Evolutionary conservation across 371 early-diverging fungal species (phyloP).

Genomic region (Thermomucor indicae-seudaticae): DNA sequence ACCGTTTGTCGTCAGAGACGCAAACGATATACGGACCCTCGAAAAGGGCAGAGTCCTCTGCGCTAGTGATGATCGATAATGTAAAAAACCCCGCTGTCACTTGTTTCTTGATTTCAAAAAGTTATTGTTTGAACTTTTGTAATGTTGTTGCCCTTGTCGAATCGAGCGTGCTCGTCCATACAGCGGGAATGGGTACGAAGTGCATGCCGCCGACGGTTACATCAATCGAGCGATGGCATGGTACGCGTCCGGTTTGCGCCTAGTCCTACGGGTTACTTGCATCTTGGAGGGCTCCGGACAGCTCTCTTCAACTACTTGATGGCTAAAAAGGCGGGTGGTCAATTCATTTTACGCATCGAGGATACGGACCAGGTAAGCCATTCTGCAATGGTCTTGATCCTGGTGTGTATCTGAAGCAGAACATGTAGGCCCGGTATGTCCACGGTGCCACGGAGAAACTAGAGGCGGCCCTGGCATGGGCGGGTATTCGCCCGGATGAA

Average conservation of each 20-base stretch:
- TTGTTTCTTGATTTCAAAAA: no score
- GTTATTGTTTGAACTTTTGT: no score
- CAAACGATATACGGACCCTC: slow-evolving; percentile 16
- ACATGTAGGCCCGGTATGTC: slow-evolving; percentile 65
- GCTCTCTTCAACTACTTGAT: slow-evolving; percentile 90
- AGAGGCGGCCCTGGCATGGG: slow-evolving; percentile 67
- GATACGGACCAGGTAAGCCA: slow-evolving; percentile 83
- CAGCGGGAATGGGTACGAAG: no score
- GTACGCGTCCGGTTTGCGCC: slow-evolving; percentile 92
- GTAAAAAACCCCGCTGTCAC: no score
- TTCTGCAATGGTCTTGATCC: not conserved
- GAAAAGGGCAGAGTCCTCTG: slow-evolving; percentile 38
- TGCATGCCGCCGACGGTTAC: no score
- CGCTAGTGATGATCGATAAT: no score
- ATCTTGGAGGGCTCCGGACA: slow-evolving; percentile 92
- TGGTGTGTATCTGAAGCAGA: no score
- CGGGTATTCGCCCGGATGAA: slow-evolving; percentile 79
- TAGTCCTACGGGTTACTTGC: slow-evolving; percentile 91
- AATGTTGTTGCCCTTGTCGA: no score
- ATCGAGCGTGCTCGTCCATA: no score
- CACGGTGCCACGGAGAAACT: slow-evolving; percentile 75
- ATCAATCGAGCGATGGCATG: no score
- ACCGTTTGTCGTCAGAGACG: slow-evolving; percentile 26
- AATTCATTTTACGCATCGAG: slow-evolving; percentile 88
- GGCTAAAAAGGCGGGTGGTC: slow-evolving; percentile 70